Percentiles rank a stretch among this genome's conserved stretches.
Evolutionary conservation across 768 basidiomycete genomes (phyloP).

Genomic region (Mrakia gelida): DNA sequence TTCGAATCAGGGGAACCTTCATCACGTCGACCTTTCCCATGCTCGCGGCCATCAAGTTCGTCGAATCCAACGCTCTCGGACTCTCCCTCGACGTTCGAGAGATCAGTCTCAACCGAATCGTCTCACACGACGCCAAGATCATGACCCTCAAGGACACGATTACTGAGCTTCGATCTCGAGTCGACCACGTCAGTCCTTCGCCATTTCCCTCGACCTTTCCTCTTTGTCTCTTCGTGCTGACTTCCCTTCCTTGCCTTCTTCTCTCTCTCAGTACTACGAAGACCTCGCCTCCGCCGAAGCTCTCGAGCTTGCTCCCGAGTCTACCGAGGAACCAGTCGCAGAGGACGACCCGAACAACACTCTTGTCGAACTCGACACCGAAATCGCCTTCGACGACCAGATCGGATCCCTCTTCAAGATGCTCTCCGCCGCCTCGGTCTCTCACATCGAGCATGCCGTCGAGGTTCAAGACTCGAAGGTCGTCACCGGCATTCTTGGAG

Average conservation of each 20-base stretch:
- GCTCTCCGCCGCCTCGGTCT: background rate
- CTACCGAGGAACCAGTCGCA: background rate
- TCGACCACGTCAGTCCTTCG: background rate
- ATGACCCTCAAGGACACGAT: background rate
- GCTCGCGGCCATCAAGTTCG: background rate
- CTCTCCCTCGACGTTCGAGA: slow-evolving; percentile 6
- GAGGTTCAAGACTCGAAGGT: background rate
- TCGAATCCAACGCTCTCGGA: background rate
- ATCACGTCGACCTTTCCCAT: background rate
- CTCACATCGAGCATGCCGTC: background rate
- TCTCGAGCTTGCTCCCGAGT: background rate
- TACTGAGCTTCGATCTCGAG: background rate
- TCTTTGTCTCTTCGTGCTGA: background rate
- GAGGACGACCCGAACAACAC: background rate
- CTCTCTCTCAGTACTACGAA: background rate
- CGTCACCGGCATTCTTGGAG: background rate
- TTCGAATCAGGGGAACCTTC: background rate
- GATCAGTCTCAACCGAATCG: background rate
- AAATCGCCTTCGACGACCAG: background rate
- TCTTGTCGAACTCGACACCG: background rate
- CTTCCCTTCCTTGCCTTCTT: background rate
- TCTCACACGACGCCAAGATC: slow-evolving; percentile 8
- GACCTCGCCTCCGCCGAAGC: background rate
- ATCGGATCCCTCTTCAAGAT: background rate
- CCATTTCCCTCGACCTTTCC: background rate